Evolutionary conservation across 352 stramenopile genomes (phyloP), one percentile per base, ranked within the genome.

Genomic region (Pythium monospermum): DNA sequence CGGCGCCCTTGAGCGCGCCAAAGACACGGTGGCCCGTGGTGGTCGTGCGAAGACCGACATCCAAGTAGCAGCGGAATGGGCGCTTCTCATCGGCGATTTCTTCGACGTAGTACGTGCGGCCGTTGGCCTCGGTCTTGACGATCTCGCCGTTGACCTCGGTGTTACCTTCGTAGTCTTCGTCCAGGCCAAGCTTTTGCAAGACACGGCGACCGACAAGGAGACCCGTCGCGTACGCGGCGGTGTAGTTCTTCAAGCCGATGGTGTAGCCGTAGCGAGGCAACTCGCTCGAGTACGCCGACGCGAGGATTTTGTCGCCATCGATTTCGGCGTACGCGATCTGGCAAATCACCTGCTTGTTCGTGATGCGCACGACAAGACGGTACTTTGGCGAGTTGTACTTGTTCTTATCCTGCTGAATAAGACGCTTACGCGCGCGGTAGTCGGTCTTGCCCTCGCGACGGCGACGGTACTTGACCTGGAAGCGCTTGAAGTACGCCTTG

Each of bases 331-430:
- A 99, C 43, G 96, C 94, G 69, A 99, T 98, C 81, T 99, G 96
- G 78, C 92, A 98, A 76, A 99, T 98, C 13, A 99, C 90, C 66
- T 98, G 75, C 54, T 80, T 93, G 87, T 98, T 98, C 53, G 94
- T 98, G 71, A 98, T 95, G 63, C 92, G 89, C 49, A 97, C 93
- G 8, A 98, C 91, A 26, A 98, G 83, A 51, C 94, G 83, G 77
- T 98, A 98, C 86, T 99, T 99, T 53, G 95, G 96, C 59, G 90
- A 96, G 81, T 99, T 97, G 94, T 99, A 99, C 88, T 99, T 99
- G 95, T 99, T 99, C 94, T 99, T 99, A 72, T 98, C 96, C 72
- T 99, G 94, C 54, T 88, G 96, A 64, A 98, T 98, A 1, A 99
- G 75, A 66, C 95, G 88, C 83, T 99, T 99, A 66, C 97, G 96